These are phyloP conservation scores for Arthrobotrys conoides DNA, from an alignment of 2,329 filamentous ascomycete genomes.

Conservation along the genomic window DNA sequence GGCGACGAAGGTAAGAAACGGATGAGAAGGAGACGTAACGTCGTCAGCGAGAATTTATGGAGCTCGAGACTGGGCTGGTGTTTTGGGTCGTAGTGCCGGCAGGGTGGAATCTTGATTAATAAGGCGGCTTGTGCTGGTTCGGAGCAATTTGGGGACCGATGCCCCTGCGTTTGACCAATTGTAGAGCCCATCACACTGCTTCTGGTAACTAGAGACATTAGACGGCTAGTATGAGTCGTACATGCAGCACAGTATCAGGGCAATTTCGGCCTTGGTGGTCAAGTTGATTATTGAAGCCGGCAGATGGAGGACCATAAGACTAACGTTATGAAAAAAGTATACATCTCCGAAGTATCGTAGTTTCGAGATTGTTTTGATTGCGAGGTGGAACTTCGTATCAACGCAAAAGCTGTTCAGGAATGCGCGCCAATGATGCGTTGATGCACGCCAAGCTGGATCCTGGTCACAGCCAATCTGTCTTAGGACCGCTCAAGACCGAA, in stretches of 20 bases:
- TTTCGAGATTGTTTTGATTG: neutral
- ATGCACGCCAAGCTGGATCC: slow-evolving; percentile 41
- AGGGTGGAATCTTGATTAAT: slow-evolving; percentile 51
- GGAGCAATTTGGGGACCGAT: slow-evolving; percentile 48
- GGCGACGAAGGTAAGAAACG: slow-evolving; percentile 6
- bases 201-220: slow-evolving; percentile 3
- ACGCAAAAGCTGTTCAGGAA: neutral
- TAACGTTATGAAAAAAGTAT: neutral
- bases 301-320: neutral
- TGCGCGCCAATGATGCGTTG: slow-evolving; percentile 11
- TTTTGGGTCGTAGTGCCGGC: slow-evolving; percentile 6
- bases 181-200: slow-evolving; percentile 3
- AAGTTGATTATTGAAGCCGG: neutral
- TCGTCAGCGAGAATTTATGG: slow-evolving; percentile 45
- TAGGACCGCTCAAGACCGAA: neutral
- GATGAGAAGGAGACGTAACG: slow-evolving; percentile 9
- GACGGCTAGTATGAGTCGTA: slow-evolving; percentile 17
- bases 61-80: slow-evolving; percentile 11
- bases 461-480: slow-evolving; percentile 33
- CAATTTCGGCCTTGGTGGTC: neutral
- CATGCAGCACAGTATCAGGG: slow-evolving; percentile 5
- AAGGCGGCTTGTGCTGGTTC: slow-evolving; percentile 44
- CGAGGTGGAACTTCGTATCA: neutral
- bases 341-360: no score
- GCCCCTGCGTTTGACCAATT: slow-evolving; percentile 27